Conservation (phyloP, 129 eudicot genomes). For the Flaveria brownii region DNA sequence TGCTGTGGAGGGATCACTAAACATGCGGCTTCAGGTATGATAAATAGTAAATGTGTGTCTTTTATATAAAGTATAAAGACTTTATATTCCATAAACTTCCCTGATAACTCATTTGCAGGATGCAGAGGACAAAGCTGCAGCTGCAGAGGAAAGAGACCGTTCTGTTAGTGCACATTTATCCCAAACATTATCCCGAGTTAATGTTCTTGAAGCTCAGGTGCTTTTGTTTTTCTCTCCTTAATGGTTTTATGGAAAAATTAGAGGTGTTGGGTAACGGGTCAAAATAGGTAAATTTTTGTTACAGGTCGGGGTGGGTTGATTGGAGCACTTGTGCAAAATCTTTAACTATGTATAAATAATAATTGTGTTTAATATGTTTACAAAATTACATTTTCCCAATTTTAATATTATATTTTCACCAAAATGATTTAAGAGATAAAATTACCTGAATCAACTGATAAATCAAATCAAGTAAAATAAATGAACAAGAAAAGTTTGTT, state of each 20-base stretch:
- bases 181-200: slow-evolving; percentile 76
- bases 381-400: neutral
- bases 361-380: neutral
- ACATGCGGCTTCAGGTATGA: slow-evolving; percentile 81
- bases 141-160: slow-evolving; percentile 82
- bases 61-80: neutral
- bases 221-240: slow-evolving; percentile 17
- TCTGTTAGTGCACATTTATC: slow-evolving; percentile 75
- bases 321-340: neutral
- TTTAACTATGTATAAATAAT: neutral
- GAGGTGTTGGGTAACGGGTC: neutral
- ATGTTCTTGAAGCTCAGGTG: slow-evolving; percentile 99
- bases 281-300: neutral
- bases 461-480: neutral
- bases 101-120: slow-evolving; percentile 55
- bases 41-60: slow-evolving; percentile 2
- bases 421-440: too few relatives aligned
- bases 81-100: slow-evolving; percentile 2
- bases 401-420: too few relatives aligned
- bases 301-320: neutral
- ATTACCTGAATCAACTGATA: neutral
- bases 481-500: too few relatives aligned
- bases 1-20: slow-evolving; percentile 78
- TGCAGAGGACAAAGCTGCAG: slow-evolving; percentile 86
- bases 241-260: neutral